These are phyloP conservation scores for Tulasnella sp. DNA, from an alignment of 768 basidiomycete species.

Conservation along the genomic window DNA sequence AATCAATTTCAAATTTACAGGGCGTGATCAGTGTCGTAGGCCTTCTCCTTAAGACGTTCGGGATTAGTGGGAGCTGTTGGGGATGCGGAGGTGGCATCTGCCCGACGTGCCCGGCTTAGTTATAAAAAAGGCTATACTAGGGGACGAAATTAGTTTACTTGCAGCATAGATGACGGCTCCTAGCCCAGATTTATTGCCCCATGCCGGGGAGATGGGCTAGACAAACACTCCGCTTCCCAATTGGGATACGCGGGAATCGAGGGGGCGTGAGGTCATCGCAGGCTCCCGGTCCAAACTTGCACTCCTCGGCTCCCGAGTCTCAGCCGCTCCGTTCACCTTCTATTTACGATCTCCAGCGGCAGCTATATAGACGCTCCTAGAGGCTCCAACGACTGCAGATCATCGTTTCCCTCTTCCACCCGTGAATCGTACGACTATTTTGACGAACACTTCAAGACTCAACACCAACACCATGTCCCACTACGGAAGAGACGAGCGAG, in stretches of 20 bases:
- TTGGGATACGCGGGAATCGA: neutral
- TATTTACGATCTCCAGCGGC: neutral
- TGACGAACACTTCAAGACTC: neutral
- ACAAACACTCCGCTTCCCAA: neutral
- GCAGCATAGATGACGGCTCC: neutral
- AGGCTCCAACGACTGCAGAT: neutral
- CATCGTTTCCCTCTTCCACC: neutral
- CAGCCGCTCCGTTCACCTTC: neutral
- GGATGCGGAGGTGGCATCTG: conserved; percentile 52
- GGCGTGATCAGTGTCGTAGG: conserved; percentile 83
- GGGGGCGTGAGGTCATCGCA: neutral
- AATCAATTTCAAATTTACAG: too few relatives aligned
- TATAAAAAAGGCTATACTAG: neutral
- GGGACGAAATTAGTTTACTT: neutral
- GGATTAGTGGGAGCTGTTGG: conserved; percentile 75
- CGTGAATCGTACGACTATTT: neutral
- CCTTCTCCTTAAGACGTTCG: conserved; percentile 66
- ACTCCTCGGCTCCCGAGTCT: neutral
- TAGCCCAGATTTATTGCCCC: neutral
- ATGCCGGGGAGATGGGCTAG: neutral
- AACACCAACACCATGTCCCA: conserved; percentile 19
- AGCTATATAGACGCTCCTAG: neutral
- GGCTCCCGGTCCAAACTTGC: neutral
- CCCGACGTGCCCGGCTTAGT: conserved; percentile 24
- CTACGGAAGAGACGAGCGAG: conserved; percentile 24